Conservation (phyloP, 257 asterid genomes). For the Solanum piurae region DNA sequence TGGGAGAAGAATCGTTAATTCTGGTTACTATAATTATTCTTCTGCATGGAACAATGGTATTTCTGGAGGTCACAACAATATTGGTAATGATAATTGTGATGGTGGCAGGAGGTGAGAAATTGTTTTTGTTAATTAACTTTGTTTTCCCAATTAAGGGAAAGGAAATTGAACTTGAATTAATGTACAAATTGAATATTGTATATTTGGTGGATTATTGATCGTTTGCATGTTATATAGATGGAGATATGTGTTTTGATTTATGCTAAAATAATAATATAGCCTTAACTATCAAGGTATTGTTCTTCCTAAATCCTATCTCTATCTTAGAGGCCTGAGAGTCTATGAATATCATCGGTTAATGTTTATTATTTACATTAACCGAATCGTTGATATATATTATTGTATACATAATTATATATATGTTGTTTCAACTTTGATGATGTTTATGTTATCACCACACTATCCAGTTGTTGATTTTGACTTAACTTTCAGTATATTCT, state of each 20-base stretch:
- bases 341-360: background rate
- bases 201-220: background rate
- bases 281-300: background rate
- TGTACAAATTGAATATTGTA: background rate
- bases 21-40: background rate
- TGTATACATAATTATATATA: background rate
- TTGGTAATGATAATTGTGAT: background rate
- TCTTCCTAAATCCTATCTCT: too few species aligned
- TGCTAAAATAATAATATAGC: background rate
- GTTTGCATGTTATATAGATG: background rate
- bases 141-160: background rate
- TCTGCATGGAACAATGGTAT: slow-evolving; percentile 1
- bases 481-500: background rate
- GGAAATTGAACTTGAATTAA: background rate
- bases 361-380: too few species aligned
- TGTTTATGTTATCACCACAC: background rate
- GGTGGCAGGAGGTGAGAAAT: background rate
- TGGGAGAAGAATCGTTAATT: background rate
- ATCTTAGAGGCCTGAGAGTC: background rate
- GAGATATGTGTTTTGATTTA: background rate
- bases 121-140: background rate
- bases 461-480: background rate
- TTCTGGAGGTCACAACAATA: background rate
- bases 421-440: background rate
- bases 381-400: too few species aligned